A percentile compares a stretch with the other conserved stretches of the same genome.
Evolutionary conservation across 2,329 filamentous ascomycete genomes (phyloP).

Genomic region (Diaporthe australafricana): DNA sequence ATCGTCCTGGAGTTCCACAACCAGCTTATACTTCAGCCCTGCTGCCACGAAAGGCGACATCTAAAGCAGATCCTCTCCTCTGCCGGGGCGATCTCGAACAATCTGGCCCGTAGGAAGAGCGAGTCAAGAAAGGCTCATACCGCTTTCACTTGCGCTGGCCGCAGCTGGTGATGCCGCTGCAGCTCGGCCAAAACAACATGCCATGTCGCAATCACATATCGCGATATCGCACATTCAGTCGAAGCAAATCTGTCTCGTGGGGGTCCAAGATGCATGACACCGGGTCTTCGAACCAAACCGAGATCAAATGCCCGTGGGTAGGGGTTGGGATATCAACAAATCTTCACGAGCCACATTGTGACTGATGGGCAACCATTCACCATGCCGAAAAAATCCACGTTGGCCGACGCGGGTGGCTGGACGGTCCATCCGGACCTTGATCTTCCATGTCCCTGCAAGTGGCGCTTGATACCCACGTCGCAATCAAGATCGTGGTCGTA

Average conservation of each 20-base stretch:
- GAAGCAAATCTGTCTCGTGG: background rate
- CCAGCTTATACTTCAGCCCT: constrained; percentile 23
- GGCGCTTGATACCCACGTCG: constrained; percentile 46
- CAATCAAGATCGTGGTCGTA: constrained; percentile 22
- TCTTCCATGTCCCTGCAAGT: constrained; percentile 54
- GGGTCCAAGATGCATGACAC: background rate
- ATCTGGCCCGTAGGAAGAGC: background rate
- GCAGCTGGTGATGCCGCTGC: background rate
- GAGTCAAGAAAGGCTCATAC: background rate
- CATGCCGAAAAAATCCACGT: constrained; percentile 54
- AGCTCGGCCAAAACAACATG: background rate
- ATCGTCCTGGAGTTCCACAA: background rate
- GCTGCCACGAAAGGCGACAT: background rate
- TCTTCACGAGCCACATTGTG: background rate
- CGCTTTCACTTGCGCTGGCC: background rate
- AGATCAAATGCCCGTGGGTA: constrained; percentile 3
- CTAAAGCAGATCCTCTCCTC: background rate
- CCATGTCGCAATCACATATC: no score
- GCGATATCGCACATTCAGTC: background rate
- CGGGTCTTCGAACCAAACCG: background rate
- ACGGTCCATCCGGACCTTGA: constrained; percentile 42
- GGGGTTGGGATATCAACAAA: constrained; percentile 19
- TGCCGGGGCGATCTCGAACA: background rate
- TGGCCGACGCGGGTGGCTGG: constrained; percentile 51
- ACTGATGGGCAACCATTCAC: constrained; percentile 46